phyloP scores from a whole-genome alignment of 208 protist genomes.

The Trypanosoma boissoni region DNA sequence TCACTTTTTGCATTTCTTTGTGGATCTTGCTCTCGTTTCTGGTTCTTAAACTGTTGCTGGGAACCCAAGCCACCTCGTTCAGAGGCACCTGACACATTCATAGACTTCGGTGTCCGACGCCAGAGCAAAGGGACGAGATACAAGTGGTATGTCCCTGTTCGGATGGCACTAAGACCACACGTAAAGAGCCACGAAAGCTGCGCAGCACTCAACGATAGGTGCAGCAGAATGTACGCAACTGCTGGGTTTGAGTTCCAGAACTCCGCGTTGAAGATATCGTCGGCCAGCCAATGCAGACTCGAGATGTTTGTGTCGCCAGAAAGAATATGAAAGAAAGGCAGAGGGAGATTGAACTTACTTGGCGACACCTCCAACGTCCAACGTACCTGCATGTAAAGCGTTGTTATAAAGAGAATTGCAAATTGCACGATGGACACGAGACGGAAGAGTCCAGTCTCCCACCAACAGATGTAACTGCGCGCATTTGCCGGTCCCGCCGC shows the following conservation, averaged over 20 bases:
- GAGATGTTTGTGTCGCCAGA: not conserved
- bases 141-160: slow-evolving; percentile 14
- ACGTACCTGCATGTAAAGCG: not conserved
- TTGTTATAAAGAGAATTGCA: not conserved
- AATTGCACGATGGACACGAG: not conserved
- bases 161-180: slow-evolving; percentile 1
- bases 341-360: slow-evolving; percentile 10
- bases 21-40: too few relatives aligned
- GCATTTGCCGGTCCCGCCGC: slow-evolving; percentile 4
- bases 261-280: not conserved
- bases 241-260: not conserved
- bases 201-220: slow-evolving; percentile 13
- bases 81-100: not conserved
- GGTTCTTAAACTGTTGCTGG: too few relatives aligned
- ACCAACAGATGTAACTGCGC: slow-evolving; percentile 5
- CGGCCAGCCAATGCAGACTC: slow-evolving; percentile 10
- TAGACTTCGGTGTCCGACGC: not conserved
- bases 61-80: too few relatives aligned
- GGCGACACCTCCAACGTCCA: slow-evolving; percentile 6
- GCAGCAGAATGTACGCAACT: slow-evolving; percentile 11
- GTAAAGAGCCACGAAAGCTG: slow-evolving; percentile 17
- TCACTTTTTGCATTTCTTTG: too few relatives aligned
- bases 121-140: slow-evolving; percentile 17
- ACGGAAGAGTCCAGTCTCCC: slow-evolving; percentile 14
- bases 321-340: not conserved